Base-by-base conservation (phyloP, 2,329 filamentous ascomycete genomes). In the Penicillium sp. region DNA sequence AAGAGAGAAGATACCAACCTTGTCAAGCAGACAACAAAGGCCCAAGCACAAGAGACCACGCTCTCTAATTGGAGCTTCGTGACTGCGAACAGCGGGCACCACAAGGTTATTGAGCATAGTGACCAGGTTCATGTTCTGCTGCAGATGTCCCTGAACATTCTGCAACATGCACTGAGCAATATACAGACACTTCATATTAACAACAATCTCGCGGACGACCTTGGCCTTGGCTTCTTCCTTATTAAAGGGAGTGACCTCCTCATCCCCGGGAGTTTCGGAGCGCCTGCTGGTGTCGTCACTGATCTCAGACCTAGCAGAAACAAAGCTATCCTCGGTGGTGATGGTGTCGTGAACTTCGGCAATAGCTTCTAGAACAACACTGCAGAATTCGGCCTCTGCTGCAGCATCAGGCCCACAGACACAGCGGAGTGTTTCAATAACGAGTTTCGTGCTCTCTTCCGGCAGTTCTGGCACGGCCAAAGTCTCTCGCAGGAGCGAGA, bases 81-180 rank as follows among this genome's bases (percentile, higher is more conserved):
- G 88, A 63, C 87, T 93, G 57, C 91, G 84, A 15, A 98, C 91
- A 26, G 93, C 93, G 6, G 93, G 93, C 2, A 98, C 89, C 38
- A 98, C 88, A 8, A 98, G 79, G 57, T 93, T 97, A 74, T 98
- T 97, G 43, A 98, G 77, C 86, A 97, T 96, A n/a, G 87, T 87
- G 4, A 95, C 88, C n/a, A 97, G 73, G 63, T 95, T 85, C 50
- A 86, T 83, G 65, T 95, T 95, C 58, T 90, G 81, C 69, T 96
- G 89, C 33, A 97, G 75, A 62, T 87, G 87, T 53, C 88, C 88
- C 46, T 87, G 79, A 9, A 98, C 88, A 63, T 97, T 95, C 64
- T 94, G 84, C 45, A 98, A 78, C 87, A 97, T 95, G 75, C 89
- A 97, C 69, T 96, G 88, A 24, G 94, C 90, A 58, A 98, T 96